These are phyloP conservation scores for Nannochloropsis salina DNA, from an alignment of 108 stramenopile genomes.

Conservation along the genomic window DNA sequence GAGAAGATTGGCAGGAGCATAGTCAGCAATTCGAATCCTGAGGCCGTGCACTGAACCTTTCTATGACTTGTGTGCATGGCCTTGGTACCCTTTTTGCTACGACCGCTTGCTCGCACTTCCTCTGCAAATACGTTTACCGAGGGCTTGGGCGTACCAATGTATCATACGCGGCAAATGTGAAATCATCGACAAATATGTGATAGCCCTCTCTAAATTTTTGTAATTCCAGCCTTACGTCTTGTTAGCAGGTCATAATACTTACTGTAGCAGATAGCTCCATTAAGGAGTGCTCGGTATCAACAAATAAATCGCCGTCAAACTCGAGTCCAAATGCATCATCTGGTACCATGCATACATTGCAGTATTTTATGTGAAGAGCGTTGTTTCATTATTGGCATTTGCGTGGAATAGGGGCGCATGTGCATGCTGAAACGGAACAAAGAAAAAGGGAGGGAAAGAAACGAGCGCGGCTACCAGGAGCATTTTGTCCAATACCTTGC, in stretches of 20 bases:
- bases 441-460: not conserved
- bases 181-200: too few species aligned
- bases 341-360: not conserved
- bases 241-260: not conserved
- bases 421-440: constrained; percentile 4
- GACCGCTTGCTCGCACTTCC: too few species aligned
- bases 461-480: not conserved
- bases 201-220: too few species aligned
- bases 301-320: not conserved
- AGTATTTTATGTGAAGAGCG: not conserved
- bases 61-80: too few species aligned
- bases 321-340: constrained; percentile 10
- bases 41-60: too few species aligned
- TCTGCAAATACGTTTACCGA: too few species aligned
- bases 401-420: not conserved
- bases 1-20: too few species aligned
- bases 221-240: too few species aligned
- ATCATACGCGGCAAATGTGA: too few species aligned
- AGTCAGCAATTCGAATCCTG: too few species aligned
- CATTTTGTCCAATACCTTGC: not conserved
- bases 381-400: not conserved
- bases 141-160: too few species aligned
- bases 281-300: constrained; percentile 6
- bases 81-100: too few species aligned
- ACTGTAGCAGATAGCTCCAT: not conserved